Percentiles rank a stretch among this genome's conserved stretches.
Evolutionary conservation across 1,139 yeast species (phyloP).

Genomic region (Kazachstania sp.): DNA sequence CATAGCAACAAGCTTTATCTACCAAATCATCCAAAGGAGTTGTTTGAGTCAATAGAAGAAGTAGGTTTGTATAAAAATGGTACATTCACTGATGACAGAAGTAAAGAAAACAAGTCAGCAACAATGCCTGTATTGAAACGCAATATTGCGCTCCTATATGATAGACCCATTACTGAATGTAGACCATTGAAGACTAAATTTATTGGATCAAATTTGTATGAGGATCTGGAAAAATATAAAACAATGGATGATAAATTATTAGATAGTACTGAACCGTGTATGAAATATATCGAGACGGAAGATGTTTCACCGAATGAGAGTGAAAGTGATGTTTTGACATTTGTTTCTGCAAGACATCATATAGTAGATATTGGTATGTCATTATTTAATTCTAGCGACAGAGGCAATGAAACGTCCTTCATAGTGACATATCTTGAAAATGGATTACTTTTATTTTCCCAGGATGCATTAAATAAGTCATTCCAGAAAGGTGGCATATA

Average conservation of each 20-base stretch:
- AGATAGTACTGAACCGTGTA: constrained; percentile 19
- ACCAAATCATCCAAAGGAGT: constrained; percentile 4
- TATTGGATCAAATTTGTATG: constrained; percentile 19
- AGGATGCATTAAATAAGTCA: constrained; percentile 7
- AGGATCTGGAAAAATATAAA: constrained; percentile 13
- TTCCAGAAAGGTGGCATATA: constrained; percentile 6
- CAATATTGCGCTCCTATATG: constrained; percentile 9
- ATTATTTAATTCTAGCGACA: constrained; percentile 12
- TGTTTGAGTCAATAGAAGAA: constrained; percentile 7
- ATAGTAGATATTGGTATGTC: constrained; percentile 24
- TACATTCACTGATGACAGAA: not conserved
- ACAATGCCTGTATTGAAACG: constrained; percentile 3
- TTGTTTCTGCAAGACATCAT: constrained; percentile 27
- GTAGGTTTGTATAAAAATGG: constrained; percentile 8
- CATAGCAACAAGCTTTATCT: constrained; percentile 4
- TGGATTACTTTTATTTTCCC: constrained; percentile 17
- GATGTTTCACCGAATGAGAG: constrained; percentile 6
- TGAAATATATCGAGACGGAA: constrained; percentile 15
- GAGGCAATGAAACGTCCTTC: constrained; percentile 7
- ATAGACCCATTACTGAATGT: constrained; percentile 1
- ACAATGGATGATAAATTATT: constrained; percentile 17
- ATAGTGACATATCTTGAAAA: constrained; percentile 13
- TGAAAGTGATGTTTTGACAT: constrained; percentile 10
- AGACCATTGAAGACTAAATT: constrained; percentile 8
- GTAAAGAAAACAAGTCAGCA: not conserved